A percentile compares a stretch with the other conserved stretches of the same genome.
These are phyloP conservation scores for Retiboletus flavoniger DNA, from an alignment of 1,284 basidiomycete species.

Conservation along the genomic window DNA sequence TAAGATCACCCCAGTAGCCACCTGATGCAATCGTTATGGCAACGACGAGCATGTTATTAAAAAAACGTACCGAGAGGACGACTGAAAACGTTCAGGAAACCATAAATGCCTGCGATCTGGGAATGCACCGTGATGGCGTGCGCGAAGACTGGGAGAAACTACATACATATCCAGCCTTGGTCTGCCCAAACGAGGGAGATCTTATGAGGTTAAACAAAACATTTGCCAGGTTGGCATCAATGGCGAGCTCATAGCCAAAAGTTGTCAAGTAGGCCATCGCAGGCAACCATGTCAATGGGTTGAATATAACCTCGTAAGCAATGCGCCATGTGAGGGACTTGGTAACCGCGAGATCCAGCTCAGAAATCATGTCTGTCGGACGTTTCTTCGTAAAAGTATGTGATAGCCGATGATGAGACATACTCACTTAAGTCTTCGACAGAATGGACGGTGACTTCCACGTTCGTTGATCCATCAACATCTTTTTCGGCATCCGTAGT, in stretches of 20 bases:
- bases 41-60: background rate
- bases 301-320: constrained; percentile 39
- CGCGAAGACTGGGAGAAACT: background rate
- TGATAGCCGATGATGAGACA: too few species aligned
- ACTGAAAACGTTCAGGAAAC: constrained; percentile 54
- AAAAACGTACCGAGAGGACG: constrained; percentile 40
- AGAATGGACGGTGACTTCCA: too few species aligned
- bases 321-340: constrained; percentile 44
- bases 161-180: constrained; percentile 53
- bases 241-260: constrained; percentile 59
- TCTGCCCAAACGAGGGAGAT: constrained; percentile 41
- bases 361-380: constrained; percentile 19
- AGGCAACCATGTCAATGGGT: constrained; percentile 61
- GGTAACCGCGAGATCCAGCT: constrained; percentile 50
- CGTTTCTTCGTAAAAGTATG: too few species aligned
- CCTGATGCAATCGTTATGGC: constrained; percentile 27
- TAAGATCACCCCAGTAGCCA: constrained; percentile 51
- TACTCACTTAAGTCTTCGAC: too few species aligned
- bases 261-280: constrained; percentile 51
- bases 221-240: constrained; percentile 57
- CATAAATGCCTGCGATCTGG: constrained; percentile 43
- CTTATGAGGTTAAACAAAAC: constrained; percentile 45
- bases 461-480: too few species aligned
- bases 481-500: too few species aligned
- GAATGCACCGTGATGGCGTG: constrained; percentile 11